Conservation (phyloP, 345 rosid species). For the Dimocarpus longan region DNA sequence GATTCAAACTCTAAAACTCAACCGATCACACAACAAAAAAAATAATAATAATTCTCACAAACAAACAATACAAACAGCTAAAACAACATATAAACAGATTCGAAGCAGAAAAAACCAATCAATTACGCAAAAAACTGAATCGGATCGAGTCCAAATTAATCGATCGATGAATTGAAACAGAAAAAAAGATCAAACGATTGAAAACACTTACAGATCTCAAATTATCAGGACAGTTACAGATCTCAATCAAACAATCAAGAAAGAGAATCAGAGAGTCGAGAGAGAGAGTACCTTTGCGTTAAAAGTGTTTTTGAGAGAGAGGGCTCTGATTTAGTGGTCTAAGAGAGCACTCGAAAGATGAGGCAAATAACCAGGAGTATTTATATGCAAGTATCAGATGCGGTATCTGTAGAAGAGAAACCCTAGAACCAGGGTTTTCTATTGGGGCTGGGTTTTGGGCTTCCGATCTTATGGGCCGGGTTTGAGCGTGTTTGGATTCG, state of each 20-base stretch:
- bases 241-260: not conserved
- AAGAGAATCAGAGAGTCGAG: not conserved
- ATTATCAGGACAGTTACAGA: not conserved
- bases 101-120: not conserved
- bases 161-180: not conserved
- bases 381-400: not conserved
- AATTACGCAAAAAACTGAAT: not conserved
- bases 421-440: not conserved
- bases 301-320: not conserved
- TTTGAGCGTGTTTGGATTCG: not conserved
- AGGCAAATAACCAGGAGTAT: not conserved
- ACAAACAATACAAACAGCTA: no score
- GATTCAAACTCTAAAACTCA: no score
- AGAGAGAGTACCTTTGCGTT: not conserved
- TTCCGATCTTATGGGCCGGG: not conserved
- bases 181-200: not conserved
- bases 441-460: not conserved
- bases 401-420: constrained; percentile 3
- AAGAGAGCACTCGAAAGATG: not conserved
- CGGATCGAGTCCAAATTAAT: not conserved
- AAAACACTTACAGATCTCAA: not conserved
- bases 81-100: no score
- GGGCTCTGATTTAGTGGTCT: not conserved
- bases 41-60: no score
- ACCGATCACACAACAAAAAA: not conserved